Percentiles rank a stretch among this genome's conserved stretches.
These are phyloP conservation scores for Candida silvatica DNA, from an alignment of 805 yeast species.

Conservation along the genomic window DNA sequence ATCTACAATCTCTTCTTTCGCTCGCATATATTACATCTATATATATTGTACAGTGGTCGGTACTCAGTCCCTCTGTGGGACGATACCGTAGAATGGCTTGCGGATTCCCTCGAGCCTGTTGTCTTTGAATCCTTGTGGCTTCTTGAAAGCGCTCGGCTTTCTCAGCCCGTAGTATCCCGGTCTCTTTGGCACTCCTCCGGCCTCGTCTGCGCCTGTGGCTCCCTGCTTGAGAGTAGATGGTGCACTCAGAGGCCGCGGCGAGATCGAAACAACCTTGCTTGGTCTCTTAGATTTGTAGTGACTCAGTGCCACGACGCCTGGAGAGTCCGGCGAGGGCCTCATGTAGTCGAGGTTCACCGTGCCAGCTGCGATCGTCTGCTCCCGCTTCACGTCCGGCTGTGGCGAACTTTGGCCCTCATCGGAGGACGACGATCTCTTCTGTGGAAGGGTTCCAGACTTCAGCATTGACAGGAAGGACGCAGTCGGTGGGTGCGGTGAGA, in stretches of 20 bases:
- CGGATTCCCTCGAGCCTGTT: background rate
- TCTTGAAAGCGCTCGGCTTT: conserved; percentile 26
- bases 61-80: background rate
- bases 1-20: background rate
- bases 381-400: background rate
- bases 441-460: background rate
- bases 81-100: conserved; percentile 1
- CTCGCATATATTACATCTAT: conserved; percentile 1
- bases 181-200: conserved; percentile 7
- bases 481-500: conserved; percentile 13
- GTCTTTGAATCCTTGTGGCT: conserved; percentile 17
- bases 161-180: conserved; percentile 10
- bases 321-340: background rate
- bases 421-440: background rate
- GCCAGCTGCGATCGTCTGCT: background rate
- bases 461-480: conserved; percentile 4
- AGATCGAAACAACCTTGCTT: conserved; percentile 3
- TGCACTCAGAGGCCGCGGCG: conserved; percentile 11
- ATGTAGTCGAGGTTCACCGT: too few relatives aligned
- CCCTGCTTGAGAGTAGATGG: background rate
- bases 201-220: conserved; percentile 5
- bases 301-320: conserved; percentile 19
- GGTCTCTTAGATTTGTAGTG: conserved; percentile 26
- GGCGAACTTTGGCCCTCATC: background rate
- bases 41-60: background rate